Evolutionary conservation across 2,329 filamentous ascomycete species (phyloP), one percentile per base, ranked within the genome.

Genomic region (Alternaria atra): DNA sequence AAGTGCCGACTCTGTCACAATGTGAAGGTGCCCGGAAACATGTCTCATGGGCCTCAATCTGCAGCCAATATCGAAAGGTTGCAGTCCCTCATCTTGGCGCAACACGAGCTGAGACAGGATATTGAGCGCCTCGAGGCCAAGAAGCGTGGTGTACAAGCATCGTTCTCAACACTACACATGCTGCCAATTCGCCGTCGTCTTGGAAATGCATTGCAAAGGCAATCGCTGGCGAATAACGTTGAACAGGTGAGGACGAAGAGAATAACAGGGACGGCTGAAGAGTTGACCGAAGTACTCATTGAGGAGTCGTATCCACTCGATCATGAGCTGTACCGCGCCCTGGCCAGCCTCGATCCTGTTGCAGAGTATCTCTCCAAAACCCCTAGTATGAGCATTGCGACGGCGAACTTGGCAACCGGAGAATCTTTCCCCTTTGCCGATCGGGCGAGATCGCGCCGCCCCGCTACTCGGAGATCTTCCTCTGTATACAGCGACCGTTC

Each of bases 21-120:
- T 3, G 23, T 47, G 15, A 20, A 6, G 27, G 30, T 13, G 6
- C 9, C 35, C 1, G n/a, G 34, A 50, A 37, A 27, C 17, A 23
- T 34, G 13, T 23, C 25, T 30, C 8, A 15, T 15, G 44, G 35
- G 17, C 9, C 13, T 8, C n/a, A 8, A 9, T 3, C 25, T 32
- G 15, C 20, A 20, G 29, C 17, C 25, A 10, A 37, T 15, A 8
- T 40, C 2, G 32, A 34, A 1, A 15, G 29, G 4, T 17, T 58
- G 27, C 43, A 50, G 10, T 42, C 34, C 10, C 25, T 32, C 12
- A 20, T 59, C 25, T 3, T 55, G 0, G 34, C 8, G 12, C 52
- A 48, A 15, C 47, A 52, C 43, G 56, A 59, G 40, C 40, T 59
- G 56, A 43, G 35, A 25, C 43, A 35, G 15, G 51, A 59, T 30